A percentile compares a stretch with the other conserved stretches of the same genome.
phyloP scores from a whole-genome alignment of 495 filamentous ascomycete genomes.

The Pyrenula aspistea region DNA sequence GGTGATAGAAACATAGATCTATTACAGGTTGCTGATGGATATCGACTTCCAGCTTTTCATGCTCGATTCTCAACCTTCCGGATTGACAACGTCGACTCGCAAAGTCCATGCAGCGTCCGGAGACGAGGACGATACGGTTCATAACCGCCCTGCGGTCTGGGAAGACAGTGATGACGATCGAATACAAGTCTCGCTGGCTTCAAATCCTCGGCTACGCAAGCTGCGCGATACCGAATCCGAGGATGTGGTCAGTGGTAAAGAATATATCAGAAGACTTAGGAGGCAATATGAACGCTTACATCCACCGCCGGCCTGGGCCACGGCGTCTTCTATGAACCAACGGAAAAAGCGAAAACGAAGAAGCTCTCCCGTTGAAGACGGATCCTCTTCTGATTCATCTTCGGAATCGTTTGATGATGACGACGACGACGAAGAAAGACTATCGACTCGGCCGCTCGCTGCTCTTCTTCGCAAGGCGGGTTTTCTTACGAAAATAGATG shows the following conservation, averaged over 20 bases:
- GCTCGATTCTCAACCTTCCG: conserved; percentile 48
- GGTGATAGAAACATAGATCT: too few species aligned
- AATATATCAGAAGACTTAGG: conserved; percentile 70
- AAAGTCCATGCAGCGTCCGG: conserved; percentile 17
- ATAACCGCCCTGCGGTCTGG: conserved; percentile 52
- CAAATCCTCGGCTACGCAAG: conserved; percentile 63
- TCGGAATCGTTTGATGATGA: conserved; percentile 16
- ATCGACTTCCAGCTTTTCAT: conserved; percentile 47
- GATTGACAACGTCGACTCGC: conserved; percentile 28
- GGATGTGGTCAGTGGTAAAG: conserved; percentile 73
- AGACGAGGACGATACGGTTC: conserved; percentile 13
- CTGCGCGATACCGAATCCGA: conserved; percentile 67
- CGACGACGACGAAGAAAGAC: conserved; percentile 47
- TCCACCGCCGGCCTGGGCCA: conserved; percentile 71
- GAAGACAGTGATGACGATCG: conserved; percentile 93
- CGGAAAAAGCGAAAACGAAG: conserved; percentile 17
- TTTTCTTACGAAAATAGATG: conserved; percentile 33
- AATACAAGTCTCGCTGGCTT: conserved; percentile 67
- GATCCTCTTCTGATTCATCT: conserved; percentile 29
- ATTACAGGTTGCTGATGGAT: conserved; percentile 13
- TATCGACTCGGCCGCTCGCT: conserved; percentile 64
- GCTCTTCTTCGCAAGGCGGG: conserved; percentile 61
- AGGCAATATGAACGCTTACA: conserved; percentile 72
- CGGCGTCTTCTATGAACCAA: conserved; percentile 21
- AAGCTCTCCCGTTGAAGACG: conserved; percentile 28